Conservation (phyloP, 2,329 filamentous ascomycete species). For the Cytospora schulzeri region DNA sequence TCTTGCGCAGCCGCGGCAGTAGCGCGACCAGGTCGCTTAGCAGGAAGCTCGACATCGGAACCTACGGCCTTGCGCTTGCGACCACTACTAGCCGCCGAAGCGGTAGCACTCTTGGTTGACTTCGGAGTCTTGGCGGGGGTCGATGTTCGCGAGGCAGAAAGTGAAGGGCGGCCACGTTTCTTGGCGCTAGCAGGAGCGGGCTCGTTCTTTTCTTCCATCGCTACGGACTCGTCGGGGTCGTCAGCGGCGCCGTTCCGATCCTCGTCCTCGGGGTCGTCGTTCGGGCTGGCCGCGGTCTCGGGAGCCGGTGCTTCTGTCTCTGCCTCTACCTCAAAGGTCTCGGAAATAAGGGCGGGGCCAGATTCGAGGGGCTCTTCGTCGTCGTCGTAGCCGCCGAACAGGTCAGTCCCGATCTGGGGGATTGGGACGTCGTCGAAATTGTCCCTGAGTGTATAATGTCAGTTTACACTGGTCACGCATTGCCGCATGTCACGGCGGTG, state of each 20-base stretch:
- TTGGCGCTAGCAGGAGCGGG: conserved; percentile 28
- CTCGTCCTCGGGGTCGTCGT: conserved; percentile 9
- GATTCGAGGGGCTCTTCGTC: conserved; percentile 19
- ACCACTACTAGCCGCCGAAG: conserved; percentile 7
- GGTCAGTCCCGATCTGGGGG: conserved; percentile 18
- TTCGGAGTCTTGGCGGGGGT: conserved; percentile 29
- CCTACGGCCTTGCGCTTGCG: conserved; percentile 25
- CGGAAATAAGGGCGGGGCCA: conserved; percentile 13
- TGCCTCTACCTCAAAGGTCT: conserved; percentile 8
- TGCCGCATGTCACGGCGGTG: not conserved
- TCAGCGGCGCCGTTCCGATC: conserved; percentile 1
- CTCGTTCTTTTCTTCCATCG: conserved; percentile 24
- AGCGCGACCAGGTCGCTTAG: conserved; percentile 24
- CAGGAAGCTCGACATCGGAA: conserved; percentile 4
- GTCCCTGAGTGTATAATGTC: conserved; percentile 5
- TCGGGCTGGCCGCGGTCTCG: conserved; percentile 6
- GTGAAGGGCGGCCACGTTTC: conserved; percentile 32
- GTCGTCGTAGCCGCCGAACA: conserved; percentile 19
- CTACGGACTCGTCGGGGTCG: conserved; percentile 6
- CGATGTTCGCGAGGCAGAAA: conserved; percentile 14
- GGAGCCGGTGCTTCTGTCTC: conserved; percentile 1
- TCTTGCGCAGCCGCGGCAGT: conserved; percentile 25
- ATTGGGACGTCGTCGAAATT: conserved; percentile 19
- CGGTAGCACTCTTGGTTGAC: not conserved
- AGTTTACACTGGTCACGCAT: not conserved